phyloP scores from a whole-genome alignment of 2,329 filamentous ascomycete genomes.

The Colletotrichum agaves region DNA sequence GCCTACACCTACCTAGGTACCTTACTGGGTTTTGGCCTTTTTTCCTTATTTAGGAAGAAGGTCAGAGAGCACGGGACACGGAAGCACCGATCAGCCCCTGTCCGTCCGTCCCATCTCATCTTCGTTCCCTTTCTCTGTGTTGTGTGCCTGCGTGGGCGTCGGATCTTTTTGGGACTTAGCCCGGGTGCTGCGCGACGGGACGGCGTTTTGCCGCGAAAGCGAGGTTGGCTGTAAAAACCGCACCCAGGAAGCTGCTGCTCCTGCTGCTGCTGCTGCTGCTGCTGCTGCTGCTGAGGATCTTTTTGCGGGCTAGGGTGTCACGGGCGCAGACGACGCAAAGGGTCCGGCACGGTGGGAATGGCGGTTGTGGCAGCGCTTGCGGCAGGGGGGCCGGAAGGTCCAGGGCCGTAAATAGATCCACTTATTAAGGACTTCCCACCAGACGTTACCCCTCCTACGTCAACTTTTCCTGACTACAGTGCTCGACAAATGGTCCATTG shows the following conservation, averaged over 20 bases:
- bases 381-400: slow-evolving; percentile 12
- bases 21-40: slow-evolving; percentile 1
- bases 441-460: slow-evolving; percentile 37
- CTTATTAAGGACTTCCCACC: slow-evolving; percentile 29
- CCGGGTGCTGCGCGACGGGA: not conserved
- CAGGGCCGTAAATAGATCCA: not conserved
- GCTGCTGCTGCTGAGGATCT: not conserved
- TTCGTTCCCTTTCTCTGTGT: not conserved
- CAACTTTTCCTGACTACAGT: slow-evolving; percentile 19
- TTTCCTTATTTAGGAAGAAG: not conserved
- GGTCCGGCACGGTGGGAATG: slow-evolving; percentile 29
- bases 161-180: slow-evolving; percentile 3
- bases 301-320: slow-evolving; percentile 10
- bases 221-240: no score
- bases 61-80: slow-evolving; percentile 1
- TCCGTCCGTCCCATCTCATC: slow-evolving; percentile 8
- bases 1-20: not conserved
- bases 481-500: slow-evolving; percentile 15
- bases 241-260: no score
- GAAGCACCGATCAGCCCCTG: slow-evolving; percentile 4
- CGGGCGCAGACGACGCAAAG: slow-evolving; percentile 27
- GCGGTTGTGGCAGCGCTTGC: slow-evolving; percentile 33
- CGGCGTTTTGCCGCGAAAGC: slow-evolving; percentile 11
- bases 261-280: not conserved
- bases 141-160: not conserved